A percentile compares a stretch with the other conserved stretches of the same genome.
phyloP scores from a whole-genome alignment of 495 filamentous ascomycete species.

The Penicillium bovifimosum region DNA sequence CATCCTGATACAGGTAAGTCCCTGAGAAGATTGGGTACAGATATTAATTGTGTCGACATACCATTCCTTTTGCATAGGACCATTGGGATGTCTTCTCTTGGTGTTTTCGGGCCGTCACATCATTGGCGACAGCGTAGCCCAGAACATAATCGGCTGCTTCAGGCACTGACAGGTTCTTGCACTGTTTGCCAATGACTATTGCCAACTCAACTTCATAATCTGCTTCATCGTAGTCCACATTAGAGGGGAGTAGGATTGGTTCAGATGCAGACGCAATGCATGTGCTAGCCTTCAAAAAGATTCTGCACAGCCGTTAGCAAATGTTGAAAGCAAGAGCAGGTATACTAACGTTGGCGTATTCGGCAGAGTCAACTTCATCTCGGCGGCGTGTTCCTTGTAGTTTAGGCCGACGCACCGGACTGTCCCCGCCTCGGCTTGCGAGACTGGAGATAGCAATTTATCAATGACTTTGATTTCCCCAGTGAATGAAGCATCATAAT shows the following conservation, averaged over 20 bases:
- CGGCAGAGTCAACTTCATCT: conserved; percentile 27
- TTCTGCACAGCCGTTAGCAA: background rate
- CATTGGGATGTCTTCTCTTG: conserved; percentile 68
- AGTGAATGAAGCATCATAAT: conserved; percentile 9
- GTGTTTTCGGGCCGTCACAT: conserved; percentile 66
- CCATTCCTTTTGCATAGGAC: conserved; percentile 64
- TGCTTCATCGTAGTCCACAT: conserved; percentile 9
- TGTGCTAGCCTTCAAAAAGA: conserved; percentile 10
- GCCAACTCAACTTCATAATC: conserved; percentile 75
- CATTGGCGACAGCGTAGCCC: conserved; percentile 66
- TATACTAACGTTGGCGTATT: conserved; percentile 8
- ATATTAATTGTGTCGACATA: background rate
- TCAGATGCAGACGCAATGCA: conserved; percentile 11
- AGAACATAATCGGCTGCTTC: conserved; percentile 60
- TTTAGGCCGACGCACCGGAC: conserved; percentile 40
- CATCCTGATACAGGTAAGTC: conserved; percentile 7
- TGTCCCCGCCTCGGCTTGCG: conserved; percentile 9
- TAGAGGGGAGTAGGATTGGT: conserved; percentile 8
- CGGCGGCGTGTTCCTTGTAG: conserved; percentile 36
- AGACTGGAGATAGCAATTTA: conserved; percentile 7
- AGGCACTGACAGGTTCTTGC: conserved; percentile 51
- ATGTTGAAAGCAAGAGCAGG: no score
- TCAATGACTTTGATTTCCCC: conserved; percentile 1
- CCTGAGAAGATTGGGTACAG: no score
- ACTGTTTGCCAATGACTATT: conserved; percentile 59